Evolutionary conservation across 768 basidiomycete genomes (phyloP), one percentile per base, ranked within the genome.

Genomic region (Gloeopeniophorella convolvens): DNA sequence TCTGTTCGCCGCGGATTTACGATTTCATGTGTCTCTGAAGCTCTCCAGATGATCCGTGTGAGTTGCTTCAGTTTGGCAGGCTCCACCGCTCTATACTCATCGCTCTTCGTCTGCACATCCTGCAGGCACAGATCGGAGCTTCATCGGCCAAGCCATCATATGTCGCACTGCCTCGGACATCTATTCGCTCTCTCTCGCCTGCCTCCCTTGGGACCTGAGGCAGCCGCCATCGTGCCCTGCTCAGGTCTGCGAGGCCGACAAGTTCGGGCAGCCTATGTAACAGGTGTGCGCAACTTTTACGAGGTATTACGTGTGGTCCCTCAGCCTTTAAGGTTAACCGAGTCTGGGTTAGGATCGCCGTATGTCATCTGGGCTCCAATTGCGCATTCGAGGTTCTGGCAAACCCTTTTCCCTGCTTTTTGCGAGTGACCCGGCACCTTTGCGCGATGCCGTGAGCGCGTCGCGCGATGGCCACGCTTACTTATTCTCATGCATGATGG

Each of bases 291-390:
- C 46, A 42, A 48, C 52, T 37, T 47, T 26, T 15, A 6, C 30
- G 21, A 6, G 20, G 15, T 42, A 42, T 54, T 54, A 54, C 52
- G 46, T 54, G 52, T 48, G 37, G n/a, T 24, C 46, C 44, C 41
- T 31, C 51, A 48, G 43, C 23, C 46, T 54, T 43, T 48, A 36
- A 51, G 50, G 41, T 51, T 37, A 23, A 39, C 28, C 20, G n/a
- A n/a, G n/a, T n/a, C n/a, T n/a, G n/a, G 34, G 41, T 12, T n/a
- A 32, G 36, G 18, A 32, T n/a, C 46, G 20, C 16, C 23, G 23
- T 26, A 20, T 42, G 24, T 47, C 47, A 42, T 52, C 45, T 46
- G 1, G 27, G 30, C 23, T n/a, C 34, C n/a, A n/a, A n/a, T 35
- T 21, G 20, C 11, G 26, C 21, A 20, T 9, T 28, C 24, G 26